Percentiles rank a stretch among this genome's conserved stretches.
These are phyloP conservation scores for Talaromyces verruculosus DNA, from an alignment of 2,329 filamentous ascomycete genomes.

Conservation along the genomic window DNA sequence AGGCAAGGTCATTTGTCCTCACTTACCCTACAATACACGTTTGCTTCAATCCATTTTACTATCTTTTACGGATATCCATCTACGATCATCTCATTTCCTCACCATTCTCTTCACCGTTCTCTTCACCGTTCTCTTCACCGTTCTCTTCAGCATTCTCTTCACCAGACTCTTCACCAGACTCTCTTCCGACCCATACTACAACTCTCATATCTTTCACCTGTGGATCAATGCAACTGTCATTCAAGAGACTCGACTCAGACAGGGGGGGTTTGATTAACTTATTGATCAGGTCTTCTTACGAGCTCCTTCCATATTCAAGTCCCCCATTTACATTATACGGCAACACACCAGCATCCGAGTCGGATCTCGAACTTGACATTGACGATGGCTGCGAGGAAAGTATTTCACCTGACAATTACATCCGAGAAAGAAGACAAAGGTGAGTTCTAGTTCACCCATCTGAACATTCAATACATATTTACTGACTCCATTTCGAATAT, in stretches of 20 bases:
- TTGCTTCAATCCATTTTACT: background rate
- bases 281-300: too few relatives aligned
- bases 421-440: background rate
- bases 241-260: background rate
- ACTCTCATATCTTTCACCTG: background rate
- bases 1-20: background rate
- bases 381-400: background rate
- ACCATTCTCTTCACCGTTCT: background rate
- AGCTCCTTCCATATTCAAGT: background rate
- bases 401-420: background rate
- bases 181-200: background rate
- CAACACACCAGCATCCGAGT: background rate
- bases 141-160: too few relatives aligned
- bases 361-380: background rate
- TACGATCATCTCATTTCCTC: background rate
- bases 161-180: background rate
- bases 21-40: background rate
- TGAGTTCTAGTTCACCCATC: background rate
- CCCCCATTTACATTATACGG: background rate
- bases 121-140: too few relatives aligned
- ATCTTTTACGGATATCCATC: too few relatives aligned
- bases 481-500: background rate
- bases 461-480: background rate
- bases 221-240: background rate
- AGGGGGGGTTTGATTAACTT: background rate